Conservation (phyloP, 2,329 filamentous ascomycete genomes). For the Penicillium sp. region DNA sequence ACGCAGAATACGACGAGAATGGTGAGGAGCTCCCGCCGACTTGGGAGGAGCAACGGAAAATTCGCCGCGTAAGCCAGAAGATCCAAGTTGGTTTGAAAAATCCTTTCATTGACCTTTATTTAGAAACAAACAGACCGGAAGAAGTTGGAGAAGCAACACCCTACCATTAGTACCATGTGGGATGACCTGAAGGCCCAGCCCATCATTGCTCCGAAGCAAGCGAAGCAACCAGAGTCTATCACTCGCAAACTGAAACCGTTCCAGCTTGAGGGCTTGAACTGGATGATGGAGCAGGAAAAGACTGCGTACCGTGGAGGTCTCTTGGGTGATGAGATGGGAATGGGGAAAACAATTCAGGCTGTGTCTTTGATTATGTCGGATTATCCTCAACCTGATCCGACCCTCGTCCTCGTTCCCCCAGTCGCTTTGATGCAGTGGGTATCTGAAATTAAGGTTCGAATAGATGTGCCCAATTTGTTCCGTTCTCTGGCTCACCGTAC, state of each 20-base stretch:
- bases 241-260: slow-evolving; percentile 86
- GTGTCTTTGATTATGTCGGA: slow-evolving; percentile 98
- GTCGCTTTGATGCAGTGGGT: slow-evolving; percentile 97
- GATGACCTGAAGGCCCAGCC: slow-evolving; percentile 67
- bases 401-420: slow-evolving; percentile 85
- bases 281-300: slow-evolving; percentile 91
- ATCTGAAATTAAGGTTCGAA: slow-evolving; percentile 68
- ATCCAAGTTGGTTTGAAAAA: not conserved
- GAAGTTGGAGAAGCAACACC: slow-evolving; percentile 74
- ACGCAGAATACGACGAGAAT: slow-evolving; percentile 5
- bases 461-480: not conserved
- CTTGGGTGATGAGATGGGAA: slow-evolving; percentile 96
- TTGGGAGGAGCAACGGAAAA: slow-evolving; percentile 20
- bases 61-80: slow-evolving; percentile 28
- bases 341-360: slow-evolving; percentile 97
- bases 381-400: slow-evolving; percentile 78
- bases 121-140: slow-evolving; percentile 54
- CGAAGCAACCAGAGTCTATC: slow-evolving; percentile 74
- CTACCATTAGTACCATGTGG: slow-evolving; percentile 84
- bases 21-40: slow-evolving; percentile 9
- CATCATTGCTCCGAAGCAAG: slow-evolving; percentile 63
- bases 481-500: not conserved
- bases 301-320: slow-evolving; percentile 84
- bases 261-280: slow-evolving; percentile 88
- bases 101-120: not conserved